A percentile compares a stretch with the other conserved stretches of the same genome.
These are phyloP conservation scores for Saxophila tyrrhenica DNA, from an alignment of 495 filamentous ascomycete genomes.

Conservation along the genomic window DNA sequence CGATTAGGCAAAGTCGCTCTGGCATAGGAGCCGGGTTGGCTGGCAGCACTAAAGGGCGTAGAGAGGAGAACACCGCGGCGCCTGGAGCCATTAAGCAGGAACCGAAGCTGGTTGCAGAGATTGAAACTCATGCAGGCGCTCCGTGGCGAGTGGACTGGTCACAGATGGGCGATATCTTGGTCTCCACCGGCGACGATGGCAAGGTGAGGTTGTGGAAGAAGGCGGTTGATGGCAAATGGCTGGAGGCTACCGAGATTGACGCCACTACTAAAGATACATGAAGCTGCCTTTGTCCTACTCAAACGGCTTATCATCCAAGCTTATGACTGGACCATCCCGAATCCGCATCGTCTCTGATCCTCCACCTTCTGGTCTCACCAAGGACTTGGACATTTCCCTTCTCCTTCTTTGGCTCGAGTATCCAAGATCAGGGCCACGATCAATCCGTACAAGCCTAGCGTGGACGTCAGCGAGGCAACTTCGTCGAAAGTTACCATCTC, in stretches of 20 bases:
- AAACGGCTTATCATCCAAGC: too few species aligned
- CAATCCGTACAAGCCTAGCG: not conserved
- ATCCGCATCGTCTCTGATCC: too few species aligned
- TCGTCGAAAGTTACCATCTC: not conserved
- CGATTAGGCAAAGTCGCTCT: constrained; percentile 27
- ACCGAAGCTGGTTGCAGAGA: constrained; percentile 27
- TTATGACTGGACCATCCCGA: too few species aligned
- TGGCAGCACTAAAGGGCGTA: constrained; percentile 27
- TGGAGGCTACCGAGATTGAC: constrained; percentile 14
- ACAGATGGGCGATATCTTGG: constrained; percentile 27
- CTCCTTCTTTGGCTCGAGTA: not conserved
- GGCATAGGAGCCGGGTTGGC: constrained; percentile 52
- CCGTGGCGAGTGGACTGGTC: constrained; percentile 33
- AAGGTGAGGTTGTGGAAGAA: constrained; percentile 29
- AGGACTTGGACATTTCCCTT: not conserved
- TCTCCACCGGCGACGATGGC: constrained; percentile 31
- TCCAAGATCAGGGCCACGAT: not conserved
- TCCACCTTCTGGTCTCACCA: not conserved
- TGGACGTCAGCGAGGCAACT: not conserved
- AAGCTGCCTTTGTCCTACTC: too few species aligned
- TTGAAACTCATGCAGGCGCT: constrained; percentile 28
- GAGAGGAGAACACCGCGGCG: constrained; percentile 8
- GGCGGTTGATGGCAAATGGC: constrained; percentile 20
- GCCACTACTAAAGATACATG: constrained; percentile 4
- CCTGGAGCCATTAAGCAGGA: constrained; percentile 30